Evolutionary conservation across 306 rosid genomes (phyloP).

Genomic region (barrel medic (Medicago truncatula)): DNA sequence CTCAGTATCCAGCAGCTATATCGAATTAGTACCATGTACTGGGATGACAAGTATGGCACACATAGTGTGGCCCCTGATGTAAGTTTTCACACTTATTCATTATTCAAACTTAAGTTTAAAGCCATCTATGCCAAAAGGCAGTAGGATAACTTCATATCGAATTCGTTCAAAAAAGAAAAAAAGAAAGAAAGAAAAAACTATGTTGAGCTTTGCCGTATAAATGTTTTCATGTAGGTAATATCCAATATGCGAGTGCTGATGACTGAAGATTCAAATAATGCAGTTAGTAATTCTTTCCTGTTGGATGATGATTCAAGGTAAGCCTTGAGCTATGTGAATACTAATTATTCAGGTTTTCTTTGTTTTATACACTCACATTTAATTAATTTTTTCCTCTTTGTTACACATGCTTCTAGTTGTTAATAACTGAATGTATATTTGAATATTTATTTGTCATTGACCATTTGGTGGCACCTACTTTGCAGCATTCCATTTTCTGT

Average conservation of each 20-base stretch:
- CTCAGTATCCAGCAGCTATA: constrained; percentile 95
- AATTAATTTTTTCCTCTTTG: neutral
- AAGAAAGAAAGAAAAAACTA: neutral
- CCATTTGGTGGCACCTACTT: constrained; percentile 28
- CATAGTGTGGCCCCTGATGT: constrained; percentile 75
- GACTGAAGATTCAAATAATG: constrained; percentile 71
- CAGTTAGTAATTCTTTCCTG: constrained; percentile 70
- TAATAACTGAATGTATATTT: neutral
- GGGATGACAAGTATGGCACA: constrained; percentile 74
- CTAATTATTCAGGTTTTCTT: neutral
- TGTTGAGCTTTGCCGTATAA: constrained; percentile 37
- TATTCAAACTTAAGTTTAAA: constrained; percentile 46
- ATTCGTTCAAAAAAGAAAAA: constrained; percentile 10
- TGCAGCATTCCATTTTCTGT: constrained; percentile 72
- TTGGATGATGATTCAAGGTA: constrained; percentile 72
- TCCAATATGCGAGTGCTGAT: constrained; percentile 67
- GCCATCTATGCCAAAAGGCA: constrained; percentile 37
- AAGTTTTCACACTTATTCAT: constrained; percentile 54
- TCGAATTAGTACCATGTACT: constrained; percentile 98
- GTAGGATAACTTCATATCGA: constrained; percentile 17
- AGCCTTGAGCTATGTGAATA: constrained; percentile 32
- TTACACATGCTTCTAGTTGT: constrained; percentile 14
- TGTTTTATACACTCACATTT: constrained; percentile 12
- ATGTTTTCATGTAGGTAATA: constrained; percentile 55
- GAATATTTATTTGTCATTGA: constrained; percentile 27